Evolutionary conservation across 805 yeast species (phyloP).

Genomic region (Kluyveromyces dobzhanskii): DNA sequence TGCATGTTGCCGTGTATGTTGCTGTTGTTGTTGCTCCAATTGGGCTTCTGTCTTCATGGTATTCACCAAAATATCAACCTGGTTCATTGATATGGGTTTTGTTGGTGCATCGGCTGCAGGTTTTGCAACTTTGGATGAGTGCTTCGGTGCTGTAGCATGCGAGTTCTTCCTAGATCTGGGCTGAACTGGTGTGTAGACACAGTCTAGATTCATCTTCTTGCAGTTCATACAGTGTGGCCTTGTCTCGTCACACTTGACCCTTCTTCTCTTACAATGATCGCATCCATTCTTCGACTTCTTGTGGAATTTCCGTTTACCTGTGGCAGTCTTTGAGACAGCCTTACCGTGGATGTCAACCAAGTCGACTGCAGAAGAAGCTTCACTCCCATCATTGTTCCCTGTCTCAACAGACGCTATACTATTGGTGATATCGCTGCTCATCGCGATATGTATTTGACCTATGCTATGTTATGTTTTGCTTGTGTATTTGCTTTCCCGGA

Average conservation of each 20-base stretch:
- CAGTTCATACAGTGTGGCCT: constrained; percentile 79
- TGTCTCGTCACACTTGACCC: constrained; percentile 89
- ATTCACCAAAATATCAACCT: no score
- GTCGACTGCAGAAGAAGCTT: constrained; percentile 14
- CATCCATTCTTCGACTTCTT: constrained; percentile 86
- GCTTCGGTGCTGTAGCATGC: neutral
- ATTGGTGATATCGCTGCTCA: no score
- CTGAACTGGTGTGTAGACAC: constrained; percentile 44
- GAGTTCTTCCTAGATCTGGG: constrained; percentile 18
- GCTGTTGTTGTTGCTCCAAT: constrained; percentile 5
- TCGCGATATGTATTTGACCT: no score
- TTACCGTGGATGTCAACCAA: constrained; percentile 34
- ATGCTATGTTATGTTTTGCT: no score
- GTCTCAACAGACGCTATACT: no score
- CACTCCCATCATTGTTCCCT: constrained; percentile 11
- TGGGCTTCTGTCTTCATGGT: constrained; percentile 3
- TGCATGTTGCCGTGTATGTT: neutral
- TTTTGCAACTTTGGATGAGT: neutral
- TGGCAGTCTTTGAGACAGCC: constrained; percentile 35
- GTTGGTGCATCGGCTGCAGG: neutral
- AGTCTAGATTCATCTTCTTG: constrained; percentile 64
- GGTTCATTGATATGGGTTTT: neutral
- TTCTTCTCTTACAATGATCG: constrained; percentile 75
- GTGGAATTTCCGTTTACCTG: constrained; percentile 80
- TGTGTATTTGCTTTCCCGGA: no score